Percentiles rank a stretch among this genome's conserved stretches.
phyloP scores from a whole-genome alignment of 352 stramenopile genomes.

The Phytophthora sansomeana region DNA sequence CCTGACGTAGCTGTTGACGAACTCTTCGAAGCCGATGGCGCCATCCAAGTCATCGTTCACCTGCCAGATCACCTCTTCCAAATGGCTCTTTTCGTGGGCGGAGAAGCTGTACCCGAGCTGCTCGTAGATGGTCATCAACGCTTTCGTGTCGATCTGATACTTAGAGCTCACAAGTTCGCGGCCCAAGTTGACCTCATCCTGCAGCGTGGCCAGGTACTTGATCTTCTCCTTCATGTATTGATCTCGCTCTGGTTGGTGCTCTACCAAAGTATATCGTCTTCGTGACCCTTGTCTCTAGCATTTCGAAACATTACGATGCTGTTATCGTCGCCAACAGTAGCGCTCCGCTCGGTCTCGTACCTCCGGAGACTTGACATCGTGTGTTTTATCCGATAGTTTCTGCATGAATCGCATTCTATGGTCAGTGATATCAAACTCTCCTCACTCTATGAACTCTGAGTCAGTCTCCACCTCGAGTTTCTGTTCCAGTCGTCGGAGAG shows the following conservation, averaged over 20 bases:
- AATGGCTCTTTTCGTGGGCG: slow-evolving; percentile 46
- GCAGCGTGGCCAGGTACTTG: slow-evolving; percentile 57
- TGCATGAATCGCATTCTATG: slow-evolving; percentile 14
- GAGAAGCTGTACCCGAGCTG: slow-evolving; percentile 51
- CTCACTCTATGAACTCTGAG: neutral
- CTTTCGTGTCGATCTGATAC: slow-evolving; percentile 60
- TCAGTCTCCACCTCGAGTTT: slow-evolving; percentile 64
- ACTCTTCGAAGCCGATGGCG: slow-evolving; percentile 77
- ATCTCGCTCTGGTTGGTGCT: slow-evolving; percentile 52
- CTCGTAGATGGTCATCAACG: slow-evolving; percentile 65
- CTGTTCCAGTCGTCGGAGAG: slow-evolving; percentile 59
- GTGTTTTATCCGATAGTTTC: slow-evolving; percentile 57
- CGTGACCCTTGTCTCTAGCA: slow-evolving; percentile 20
- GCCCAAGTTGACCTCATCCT: slow-evolving; percentile 67
- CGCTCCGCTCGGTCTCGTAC: neutral
- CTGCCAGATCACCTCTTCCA: slow-evolving; percentile 84
- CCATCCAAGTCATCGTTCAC: slow-evolving; percentile 84
- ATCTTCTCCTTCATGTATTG: slow-evolving; percentile 47
- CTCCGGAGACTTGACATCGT: slow-evolving; percentile 22
- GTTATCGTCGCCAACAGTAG: neutral
- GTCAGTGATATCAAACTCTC: neutral
- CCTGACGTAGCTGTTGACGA: slow-evolving; percentile 76
- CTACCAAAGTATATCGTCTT: slow-evolving; percentile 32
- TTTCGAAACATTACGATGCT: slow-evolving; percentile 1
- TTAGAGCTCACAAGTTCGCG: slow-evolving; percentile 59